Base-by-base conservation (phyloP, 768 basidiomycete species). In the Termitomyces sp. region DNA sequence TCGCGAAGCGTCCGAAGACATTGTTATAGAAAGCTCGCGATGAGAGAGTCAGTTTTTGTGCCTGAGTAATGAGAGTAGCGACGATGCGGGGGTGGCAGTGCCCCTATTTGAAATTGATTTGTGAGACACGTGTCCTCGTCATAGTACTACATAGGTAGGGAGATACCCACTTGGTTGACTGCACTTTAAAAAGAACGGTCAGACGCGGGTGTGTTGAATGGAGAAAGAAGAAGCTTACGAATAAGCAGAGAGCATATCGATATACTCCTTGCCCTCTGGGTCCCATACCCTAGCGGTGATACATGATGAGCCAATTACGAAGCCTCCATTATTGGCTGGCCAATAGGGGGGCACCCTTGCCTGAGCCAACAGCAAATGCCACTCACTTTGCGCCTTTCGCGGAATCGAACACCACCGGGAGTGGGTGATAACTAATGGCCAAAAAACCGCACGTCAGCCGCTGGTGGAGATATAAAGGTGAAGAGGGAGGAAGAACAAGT, bases 211-310 rank as follows among this genome's bases (percentile, higher is more conserved):
- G 20, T 11, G 10, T 20, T 35, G 59, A 20, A 55, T 52, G 46
- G 49, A 60, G 35, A 18, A 65, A 32, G 53, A 54, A 44, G 35
- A 36, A 36, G 69, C 88, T 76, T 70, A 95, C 92, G 92, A 95
- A 76, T 98, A 98, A 30, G 97, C 97, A 46, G 92, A 92, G 20
- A 99, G 80, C 92, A 98, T 97, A 68, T 99, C 97, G 61, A 98
- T 94, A 74, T 97, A 99, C 68, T 94, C 90, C 52, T 83, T 87
- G 61, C 94, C 95, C 79, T 96, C 94, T 3, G 89, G 90, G 69
- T 97, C 95, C 90, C 92, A 96, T 70, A 94, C 92, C 66, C 80
- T 81, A 63, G n/a, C 47, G 50, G 56, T 59, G 45, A 53, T n/a
- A 26, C 14, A 36, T 58, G 36, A 58, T 20, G 26, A 48, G 48